Evolutionary conservation across 2,329 filamentous ascomycete genomes (phyloP), one percentile per base, ranked within the genome.

Genomic region (Diplodia seriata): DNA sequence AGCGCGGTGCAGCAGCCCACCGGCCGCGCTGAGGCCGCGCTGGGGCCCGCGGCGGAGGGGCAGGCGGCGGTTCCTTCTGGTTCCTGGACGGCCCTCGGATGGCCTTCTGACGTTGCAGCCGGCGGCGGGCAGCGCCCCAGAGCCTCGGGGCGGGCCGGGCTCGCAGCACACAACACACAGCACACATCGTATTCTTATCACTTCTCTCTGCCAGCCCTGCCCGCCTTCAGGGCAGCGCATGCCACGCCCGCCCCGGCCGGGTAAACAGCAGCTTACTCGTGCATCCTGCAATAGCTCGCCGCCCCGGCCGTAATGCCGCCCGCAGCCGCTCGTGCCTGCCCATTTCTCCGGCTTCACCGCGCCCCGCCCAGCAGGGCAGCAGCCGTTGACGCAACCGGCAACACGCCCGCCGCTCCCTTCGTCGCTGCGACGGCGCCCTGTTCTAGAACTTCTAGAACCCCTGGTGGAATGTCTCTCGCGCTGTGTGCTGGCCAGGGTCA

Each of bases 361-460:
- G 56, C 36, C 55, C 36, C 56, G 56, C 36, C 55, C 36, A 31
- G 33, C n/a, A 43, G 8, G 54, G 26, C 14, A 18, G 43, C 29
- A 29, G 9, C n/a, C 29, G 6, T 3, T 8, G n/a, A 26, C 59
- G 23, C 47, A 36, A 33, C 43, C n/a, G 59, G 59, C 12, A 51
- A 63, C 20, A 51, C 47, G 15, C 9, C 59, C 59, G 59, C 59
- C 8, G n/a, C 6, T 29, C 59, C 59, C 50, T 47, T 18, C n/a
- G 20, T 1, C 8, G 18, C 57, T 14, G 26, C 29, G 29, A 51
- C 23, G 20, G n/a, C 5, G 18, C 4, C 2, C 59, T 50, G 59
- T 63, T 63, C 59, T 63, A 63, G 59, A 63, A 63, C 20, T 63
- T 63, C 59, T 63, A 49, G 59, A 63, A 63, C n/a, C 18, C n/a